These are phyloP conservation scores for Schizophyllum amplum DNA, from an alignment of 1,284 basidiomycete genomes.

Conservation along the genomic window DNA sequence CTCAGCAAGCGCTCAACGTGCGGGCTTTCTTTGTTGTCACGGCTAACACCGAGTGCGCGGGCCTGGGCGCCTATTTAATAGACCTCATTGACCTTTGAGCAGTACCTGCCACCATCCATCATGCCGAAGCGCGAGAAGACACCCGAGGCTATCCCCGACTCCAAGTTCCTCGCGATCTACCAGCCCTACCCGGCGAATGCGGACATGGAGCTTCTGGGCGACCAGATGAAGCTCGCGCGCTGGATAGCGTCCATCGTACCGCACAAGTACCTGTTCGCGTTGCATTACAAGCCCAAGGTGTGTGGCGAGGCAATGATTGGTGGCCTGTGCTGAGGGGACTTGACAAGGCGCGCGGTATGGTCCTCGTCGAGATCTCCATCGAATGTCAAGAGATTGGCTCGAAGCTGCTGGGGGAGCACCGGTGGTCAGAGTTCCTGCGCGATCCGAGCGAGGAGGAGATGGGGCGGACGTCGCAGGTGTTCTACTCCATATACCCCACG, in stretches of 20 bases:
- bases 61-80: too few relatives aligned
- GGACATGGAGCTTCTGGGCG: slow-evolving; percentile 42
- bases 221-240: slow-evolving; percentile 41
- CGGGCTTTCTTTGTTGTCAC: too few relatives aligned
- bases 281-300: slow-evolving; percentile 60
- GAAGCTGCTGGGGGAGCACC: slow-evolving; percentile 55
- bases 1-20: too few relatives aligned
- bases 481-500: slow-evolving; percentile 40
- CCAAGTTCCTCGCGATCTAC: not conserved
- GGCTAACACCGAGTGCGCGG: too few relatives aligned
- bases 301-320: slow-evolving; percentile 16
- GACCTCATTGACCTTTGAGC: too few relatives aligned
- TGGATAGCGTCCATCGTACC: slow-evolving; percentile 60
- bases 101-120: too few relatives aligned
- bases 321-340: not conserved
- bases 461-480: slow-evolving; percentile 39
- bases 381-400: slow-evolving; percentile 22
- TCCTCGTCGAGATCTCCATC: slow-evolving; percentile 52
- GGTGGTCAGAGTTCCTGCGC: slow-evolving; percentile 47
- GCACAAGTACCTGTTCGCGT: slow-evolving; percentile 36
- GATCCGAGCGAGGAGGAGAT: slow-evolving; percentile 35
- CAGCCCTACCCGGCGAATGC: slow-evolving; percentile 51
- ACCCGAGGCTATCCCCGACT: not conserved
- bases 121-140: not conserved
- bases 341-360: slow-evolving; percentile 52